Conservation (phyloP, 306 rosid species). For the Rosa lucieae region DNA sequence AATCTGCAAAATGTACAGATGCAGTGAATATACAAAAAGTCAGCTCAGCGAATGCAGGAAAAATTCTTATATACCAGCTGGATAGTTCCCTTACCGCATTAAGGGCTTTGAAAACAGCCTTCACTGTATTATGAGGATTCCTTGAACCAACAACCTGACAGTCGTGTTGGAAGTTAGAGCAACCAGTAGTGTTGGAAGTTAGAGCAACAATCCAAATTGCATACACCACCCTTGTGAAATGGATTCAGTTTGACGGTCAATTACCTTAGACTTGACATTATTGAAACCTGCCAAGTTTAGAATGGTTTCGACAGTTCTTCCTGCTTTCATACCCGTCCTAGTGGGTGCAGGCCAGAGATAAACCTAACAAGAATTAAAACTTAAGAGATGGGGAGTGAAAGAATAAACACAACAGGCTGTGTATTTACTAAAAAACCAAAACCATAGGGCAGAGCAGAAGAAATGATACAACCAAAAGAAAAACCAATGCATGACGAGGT, state of each 20-base stretch:
- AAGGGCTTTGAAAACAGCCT: conserved; percentile 87
- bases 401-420: neutral
- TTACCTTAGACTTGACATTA: conserved; percentile 93
- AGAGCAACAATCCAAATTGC: conserved; percentile 20
- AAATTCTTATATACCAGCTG: neutral
- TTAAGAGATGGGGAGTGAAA: conserved; percentile 9
- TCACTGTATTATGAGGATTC: conserved; percentile 85
- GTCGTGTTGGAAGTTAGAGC: conserved; percentile 20
- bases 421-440: neutral
- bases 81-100: conserved; percentile 60
- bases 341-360: conserved; percentile 98
- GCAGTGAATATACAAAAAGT: conserved; percentile 11
- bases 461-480: neutral
- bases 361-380: conserved; percentile 43
- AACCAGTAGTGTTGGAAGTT: conserved; percentile 14
- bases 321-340: conserved; percentile 81
- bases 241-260: conserved; percentile 19
- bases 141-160: conserved; percentile 84
- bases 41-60: neutral
- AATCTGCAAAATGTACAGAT: conserved; percentile 48
- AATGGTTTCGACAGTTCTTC: conserved; percentile 77
- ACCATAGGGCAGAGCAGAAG: neutral
- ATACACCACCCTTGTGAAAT: conserved; percentile 14
- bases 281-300: conserved; percentile 84
- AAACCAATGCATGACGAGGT: conserved; percentile 1